phyloP scores from a whole-genome alignment of 2,329 filamentous ascomycete species.

The Exserohilum turcica region DNA sequence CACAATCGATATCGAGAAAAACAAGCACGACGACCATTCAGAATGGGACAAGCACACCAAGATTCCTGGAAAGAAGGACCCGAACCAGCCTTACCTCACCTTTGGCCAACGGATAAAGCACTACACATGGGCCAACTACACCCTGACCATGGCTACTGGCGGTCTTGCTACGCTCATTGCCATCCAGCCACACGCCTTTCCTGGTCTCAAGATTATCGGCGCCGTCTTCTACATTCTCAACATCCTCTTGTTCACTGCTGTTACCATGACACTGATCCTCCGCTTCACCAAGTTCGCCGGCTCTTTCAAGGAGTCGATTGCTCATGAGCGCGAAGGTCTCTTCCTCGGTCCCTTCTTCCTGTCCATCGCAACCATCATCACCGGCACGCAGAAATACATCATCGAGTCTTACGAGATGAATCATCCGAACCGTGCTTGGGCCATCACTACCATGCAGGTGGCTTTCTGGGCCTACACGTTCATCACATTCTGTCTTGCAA shows the following conservation, averaged over 20 bases:
- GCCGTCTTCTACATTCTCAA: slow-evolving; percentile 59
- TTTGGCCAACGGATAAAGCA: slow-evolving; percentile 40
- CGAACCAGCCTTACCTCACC: slow-evolving; percentile 40
- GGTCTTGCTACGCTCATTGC: slow-evolving; percentile 53
- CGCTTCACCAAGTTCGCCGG: slow-evolving; percentile 55
- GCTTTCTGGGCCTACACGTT: slow-evolving; percentile 54
- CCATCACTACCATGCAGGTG: slow-evolving; percentile 47
- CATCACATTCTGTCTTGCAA: slow-evolving; percentile 47
- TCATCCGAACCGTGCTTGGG: slow-evolving; percentile 50
- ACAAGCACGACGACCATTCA: background rate
- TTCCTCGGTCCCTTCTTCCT: slow-evolving; percentile 55
- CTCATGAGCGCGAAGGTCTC: slow-evolving; percentile 58
- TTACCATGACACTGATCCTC: slow-evolving; percentile 41
- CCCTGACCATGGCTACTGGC: slow-evolving; percentile 55
- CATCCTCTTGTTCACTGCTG: slow-evolving; percentile 52
- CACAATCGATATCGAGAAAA: no score
- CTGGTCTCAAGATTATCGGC: slow-evolving; percentile 57
- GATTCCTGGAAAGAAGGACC: slow-evolving; percentile 39
- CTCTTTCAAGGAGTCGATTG: slow-evolving; percentile 54
- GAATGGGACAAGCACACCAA: slow-evolving; percentile 35
- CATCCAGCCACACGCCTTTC: slow-evolving; percentile 53
- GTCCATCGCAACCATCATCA: slow-evolving; percentile 50
- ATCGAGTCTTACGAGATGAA: slow-evolving; percentile 41
- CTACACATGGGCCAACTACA: slow-evolving; percentile 58
- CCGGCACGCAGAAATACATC: slow-evolving; percentile 48